phyloP scores from a whole-genome alignment of 257 asterid genomes.

The Anisodus tanguticus region DNA sequence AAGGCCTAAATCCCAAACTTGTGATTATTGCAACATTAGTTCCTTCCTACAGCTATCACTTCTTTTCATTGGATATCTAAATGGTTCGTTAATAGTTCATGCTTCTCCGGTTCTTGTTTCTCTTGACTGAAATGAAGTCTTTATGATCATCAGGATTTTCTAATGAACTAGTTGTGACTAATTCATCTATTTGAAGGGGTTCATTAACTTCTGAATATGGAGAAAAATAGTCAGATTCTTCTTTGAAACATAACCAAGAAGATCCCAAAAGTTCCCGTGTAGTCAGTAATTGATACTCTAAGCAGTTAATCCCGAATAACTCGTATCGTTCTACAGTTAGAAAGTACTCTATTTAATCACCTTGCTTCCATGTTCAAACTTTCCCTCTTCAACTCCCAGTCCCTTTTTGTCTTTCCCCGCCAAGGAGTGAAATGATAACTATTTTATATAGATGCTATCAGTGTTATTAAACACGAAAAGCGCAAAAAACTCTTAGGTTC shows the following conservation, averaged over 20 bases:
- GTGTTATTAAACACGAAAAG: not conserved
- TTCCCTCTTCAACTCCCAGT: not conserved
- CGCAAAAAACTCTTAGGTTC: not conserved
- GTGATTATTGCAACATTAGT: not conserved
- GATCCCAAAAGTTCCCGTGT: not conserved
- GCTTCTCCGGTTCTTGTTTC: not conserved
- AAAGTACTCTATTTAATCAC: not conserved
- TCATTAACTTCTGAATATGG: no score
- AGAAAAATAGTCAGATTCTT: no score
- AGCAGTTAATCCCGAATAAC: not conserved
- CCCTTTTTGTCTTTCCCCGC: not conserved
- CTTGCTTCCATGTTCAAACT: not conserved
- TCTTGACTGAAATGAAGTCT: not conserved
- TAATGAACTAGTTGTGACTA: no score
- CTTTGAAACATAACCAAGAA: slow-evolving; percentile 10
- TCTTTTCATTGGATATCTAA: not conserved
- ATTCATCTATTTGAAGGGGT: no score
- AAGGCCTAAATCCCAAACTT: not conserved
- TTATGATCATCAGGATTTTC: no score
- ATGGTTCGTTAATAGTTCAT: not conserved
- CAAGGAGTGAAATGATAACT: not conserved
- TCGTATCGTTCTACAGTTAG: not conserved
- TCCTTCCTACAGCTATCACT: not conserved
- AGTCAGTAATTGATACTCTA: no score
- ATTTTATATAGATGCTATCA: not conserved